Base-by-base conservation (phyloP, 306 rosid species). In the Aeschynomene evenia region DNA sequence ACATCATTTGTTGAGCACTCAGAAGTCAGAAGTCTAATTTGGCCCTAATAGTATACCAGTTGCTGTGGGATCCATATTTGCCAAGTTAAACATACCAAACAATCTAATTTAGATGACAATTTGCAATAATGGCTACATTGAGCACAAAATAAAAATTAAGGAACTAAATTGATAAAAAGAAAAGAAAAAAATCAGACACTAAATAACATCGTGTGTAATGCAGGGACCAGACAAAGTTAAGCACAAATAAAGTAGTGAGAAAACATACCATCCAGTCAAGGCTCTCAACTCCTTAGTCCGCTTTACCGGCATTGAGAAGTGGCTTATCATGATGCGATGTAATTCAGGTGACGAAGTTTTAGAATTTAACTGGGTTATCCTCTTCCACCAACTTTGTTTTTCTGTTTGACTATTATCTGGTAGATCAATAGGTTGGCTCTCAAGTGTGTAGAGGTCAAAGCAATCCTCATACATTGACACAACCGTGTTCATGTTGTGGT, bases 381-480 rank as follows among this genome's bases (percentile, higher is more conserved):
- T 77, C 81, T 64, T 88, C 98, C 92, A 94, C 98, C 97, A 90
- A 65, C 69, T 80, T 72, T 68, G 77, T 15, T 70, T 78, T 73
- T 78, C 84, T 28, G 84, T 63, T 73, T 71, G 82, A 78, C 79
- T 55, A 67, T 42, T 84, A 73, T 82, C 43, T 8, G 82, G 77
- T 53, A 77, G 68, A 83, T 81, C 83, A 34, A 87, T 67, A 57
- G 79, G 86, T 70, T 77, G 90, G 68, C 84, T 88, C 82, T 89
- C 77, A 40, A 81, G 66, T 37, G 59, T 77, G 80, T 83, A 84
- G 34, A 94, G 63, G 77, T 94, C 99, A 82, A 91, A 91, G 50
- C 91, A 91, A 76, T 91, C 99, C 77, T 94, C 99, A 11, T 88
- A 94, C 97, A 94, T 94, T 46, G 99, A 88, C 68, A 82, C 90